Percentiles rank a stretch among this genome's conserved stretches.
These are phyloP conservation scores for Dendrothele bispora DNA, from an alignment of 768 basidiomycete genomes.

Conservation along the genomic window DNA sequence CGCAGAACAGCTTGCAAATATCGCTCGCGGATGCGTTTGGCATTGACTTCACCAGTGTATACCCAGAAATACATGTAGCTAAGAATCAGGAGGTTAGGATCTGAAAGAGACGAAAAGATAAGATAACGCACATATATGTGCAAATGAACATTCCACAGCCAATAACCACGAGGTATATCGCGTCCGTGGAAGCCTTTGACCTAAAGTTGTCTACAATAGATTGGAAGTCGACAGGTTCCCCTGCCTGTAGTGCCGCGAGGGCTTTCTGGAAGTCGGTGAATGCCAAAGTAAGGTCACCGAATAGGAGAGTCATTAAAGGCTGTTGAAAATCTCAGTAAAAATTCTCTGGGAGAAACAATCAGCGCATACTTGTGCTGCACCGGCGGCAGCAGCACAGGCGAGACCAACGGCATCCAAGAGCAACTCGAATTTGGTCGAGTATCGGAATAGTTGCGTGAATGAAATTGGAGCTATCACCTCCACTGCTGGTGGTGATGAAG, in stretches of 20 bases:
- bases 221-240: constrained; percentile 28
- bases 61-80: constrained; percentile 50
- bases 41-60: constrained; percentile 77
- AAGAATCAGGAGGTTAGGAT: no score
- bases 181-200: constrained; percentile 49
- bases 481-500: constrained; percentile 27
- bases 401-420: constrained; percentile 70
- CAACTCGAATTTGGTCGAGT: constrained; percentile 67
- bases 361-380: constrained; percentile 70
- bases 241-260: constrained; percentile 19
- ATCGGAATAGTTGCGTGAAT: constrained; percentile 51
- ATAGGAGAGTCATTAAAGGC: constrained; percentile 82
- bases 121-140: no score
- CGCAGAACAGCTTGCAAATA: constrained; percentile 81
- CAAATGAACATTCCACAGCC: constrained; percentile 77
- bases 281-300: constrained; percentile 75
- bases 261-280: constrained; percentile 61
- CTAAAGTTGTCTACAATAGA: constrained; percentile 49
- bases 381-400: constrained; percentile 70
- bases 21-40: constrained; percentile 80
- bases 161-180: constrained; percentile 64
- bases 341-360: background rate
- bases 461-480: constrained; percentile 35
- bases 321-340: constrained; percentile 20
- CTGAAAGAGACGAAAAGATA: no score